Conservation (phyloP, 2,329 filamentous ascomycete genomes). For the Fusarium denticulatum region DNA sequence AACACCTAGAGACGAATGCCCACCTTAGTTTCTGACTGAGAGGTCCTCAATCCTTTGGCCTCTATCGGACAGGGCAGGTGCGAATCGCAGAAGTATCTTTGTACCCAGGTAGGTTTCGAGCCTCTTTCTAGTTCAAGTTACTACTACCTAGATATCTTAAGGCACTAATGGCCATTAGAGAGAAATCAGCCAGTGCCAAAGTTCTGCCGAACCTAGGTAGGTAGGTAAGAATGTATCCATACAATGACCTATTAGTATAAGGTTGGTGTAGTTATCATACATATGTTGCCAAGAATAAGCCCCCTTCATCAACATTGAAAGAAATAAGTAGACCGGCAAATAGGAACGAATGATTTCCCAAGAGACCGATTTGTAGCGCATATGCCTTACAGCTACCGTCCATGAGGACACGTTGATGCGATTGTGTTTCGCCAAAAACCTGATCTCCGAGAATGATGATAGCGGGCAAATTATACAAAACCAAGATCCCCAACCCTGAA, state of each 20-base stretch:
- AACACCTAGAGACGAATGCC: neutral
- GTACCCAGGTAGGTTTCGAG: neutral
- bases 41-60: neutral
- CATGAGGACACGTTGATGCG: neutral
- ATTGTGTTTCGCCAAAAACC: neutral
- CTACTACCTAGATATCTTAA: neutral
- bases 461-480: conserved; percentile 3
- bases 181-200: neutral
- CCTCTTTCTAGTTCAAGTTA: neutral
- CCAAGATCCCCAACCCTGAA: neutral
- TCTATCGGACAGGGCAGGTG: neutral
- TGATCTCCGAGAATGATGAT: neutral
- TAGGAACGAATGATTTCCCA: neutral
- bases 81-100: neutral
- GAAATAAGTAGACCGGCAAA: neutral
- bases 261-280: conserved; percentile 11
- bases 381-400: neutral
- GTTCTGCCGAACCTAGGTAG: neutral
- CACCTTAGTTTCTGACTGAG: neutral
- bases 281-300: neutral
- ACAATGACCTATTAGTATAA: neutral
- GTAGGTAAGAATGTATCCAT: neutral
- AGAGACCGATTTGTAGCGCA: neutral
- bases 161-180: neutral
- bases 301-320: neutral